These are phyloP conservation scores for Carpinus viminea DNA, from an alignment of 306 rosid genomes.

Conservation along the genomic window DNA sequence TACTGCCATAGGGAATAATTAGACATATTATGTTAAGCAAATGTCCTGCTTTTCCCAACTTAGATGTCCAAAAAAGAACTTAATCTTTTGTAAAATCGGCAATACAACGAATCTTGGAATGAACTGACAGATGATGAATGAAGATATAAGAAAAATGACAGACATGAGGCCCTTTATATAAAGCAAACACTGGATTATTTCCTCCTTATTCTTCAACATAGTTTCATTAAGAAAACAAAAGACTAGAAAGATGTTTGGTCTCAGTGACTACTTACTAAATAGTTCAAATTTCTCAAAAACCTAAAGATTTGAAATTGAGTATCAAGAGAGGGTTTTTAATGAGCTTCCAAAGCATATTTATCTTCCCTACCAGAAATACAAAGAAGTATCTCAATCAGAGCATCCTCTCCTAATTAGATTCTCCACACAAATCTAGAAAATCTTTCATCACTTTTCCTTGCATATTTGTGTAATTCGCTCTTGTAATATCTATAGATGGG, in stretches of 20 bases:
- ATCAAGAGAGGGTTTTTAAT: neutral
- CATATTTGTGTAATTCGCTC: neutral
- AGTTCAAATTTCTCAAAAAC: neutral
- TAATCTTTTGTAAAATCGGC: neutral
- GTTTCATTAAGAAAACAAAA: neutral
- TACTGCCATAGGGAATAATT: neutral
- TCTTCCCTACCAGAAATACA: neutral
- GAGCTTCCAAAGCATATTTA: neutral
- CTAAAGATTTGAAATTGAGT: neutral
- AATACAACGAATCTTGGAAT: too few relatives aligned
- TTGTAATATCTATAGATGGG: neutral
- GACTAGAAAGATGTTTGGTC: neutral
- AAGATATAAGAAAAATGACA: neutral
- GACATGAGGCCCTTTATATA: neutral
- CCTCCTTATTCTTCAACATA: neutral
- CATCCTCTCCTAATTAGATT: neutral
- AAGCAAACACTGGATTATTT: neutral
- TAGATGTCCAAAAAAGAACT: neutral
- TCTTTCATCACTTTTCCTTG: neutral
- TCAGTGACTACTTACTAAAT: neutral
- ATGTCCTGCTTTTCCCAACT: neutral
- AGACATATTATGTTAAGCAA: neutral
- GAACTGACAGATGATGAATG: neutral
- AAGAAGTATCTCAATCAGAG: neutral
- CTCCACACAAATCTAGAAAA: neutral